These are phyloP conservation scores for Sanghuangporus weigelae DNA, from an alignment of 1,284 basidiomycete species.

Conservation along the genomic window DNA sequence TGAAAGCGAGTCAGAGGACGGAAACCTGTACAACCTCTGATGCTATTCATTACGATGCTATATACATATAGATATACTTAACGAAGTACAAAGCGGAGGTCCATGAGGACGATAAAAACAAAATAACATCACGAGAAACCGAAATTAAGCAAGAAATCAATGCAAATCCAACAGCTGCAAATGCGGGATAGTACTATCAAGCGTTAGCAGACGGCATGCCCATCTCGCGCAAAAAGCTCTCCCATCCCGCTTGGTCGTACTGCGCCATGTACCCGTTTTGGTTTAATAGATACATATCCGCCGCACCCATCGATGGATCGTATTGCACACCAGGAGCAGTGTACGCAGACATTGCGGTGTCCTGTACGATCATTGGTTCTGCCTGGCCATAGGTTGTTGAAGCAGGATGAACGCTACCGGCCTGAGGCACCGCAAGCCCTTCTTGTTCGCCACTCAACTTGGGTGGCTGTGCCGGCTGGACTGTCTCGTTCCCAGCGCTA, in stretches of 20 bases:
- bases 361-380: not conserved
- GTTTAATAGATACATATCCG: not conserved
- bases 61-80: no score
- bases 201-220: not conserved
- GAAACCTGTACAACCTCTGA: no score
- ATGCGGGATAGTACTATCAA: not conserved
- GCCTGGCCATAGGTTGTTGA: not conserved
- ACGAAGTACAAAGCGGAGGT: no score
- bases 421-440: not conserved
- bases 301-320: not conserved
- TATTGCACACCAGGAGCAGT: slow-evolving; percentile 1
- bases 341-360: not conserved
- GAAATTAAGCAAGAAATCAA: not conserved
- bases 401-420: not conserved
- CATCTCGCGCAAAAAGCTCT: slow-evolving; percentile 8
- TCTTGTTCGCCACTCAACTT: not conserved
- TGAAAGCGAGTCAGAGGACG: no score
- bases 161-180: not conserved
- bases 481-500: not conserved
- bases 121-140: not conserved
- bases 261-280: not conserved
- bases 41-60: no score
- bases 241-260: slow-evolving; percentile 4
- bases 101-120: not conserved
- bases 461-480: not conserved